Conservation (phyloP, 2,329 filamentous ascomycete species). For the Neofusicoccum sp. region DNA sequence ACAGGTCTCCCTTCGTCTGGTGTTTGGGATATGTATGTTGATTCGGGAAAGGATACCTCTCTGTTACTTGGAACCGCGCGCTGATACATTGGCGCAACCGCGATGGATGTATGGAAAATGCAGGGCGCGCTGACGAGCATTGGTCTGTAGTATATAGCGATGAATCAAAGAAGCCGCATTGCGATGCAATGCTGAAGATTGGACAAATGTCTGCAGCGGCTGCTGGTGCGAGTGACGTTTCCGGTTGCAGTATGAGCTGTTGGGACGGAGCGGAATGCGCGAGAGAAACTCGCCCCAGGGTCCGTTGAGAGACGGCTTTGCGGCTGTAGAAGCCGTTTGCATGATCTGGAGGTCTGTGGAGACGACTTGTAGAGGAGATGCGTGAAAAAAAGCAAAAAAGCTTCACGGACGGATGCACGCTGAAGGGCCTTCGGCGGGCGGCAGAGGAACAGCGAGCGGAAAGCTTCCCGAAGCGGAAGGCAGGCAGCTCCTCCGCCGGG, state of each 20-base stretch:
- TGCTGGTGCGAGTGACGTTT: no score
- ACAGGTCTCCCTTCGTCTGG: background rate
- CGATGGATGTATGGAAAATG: background rate
- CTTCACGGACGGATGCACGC: no score
- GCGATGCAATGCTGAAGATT: background rate
- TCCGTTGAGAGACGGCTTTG: no score
- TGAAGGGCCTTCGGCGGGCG: background rate
- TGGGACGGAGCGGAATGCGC: no score
- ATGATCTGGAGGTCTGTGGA: no score
- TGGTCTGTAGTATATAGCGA: constrained; percentile 11
- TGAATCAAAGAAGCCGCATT: constrained; percentile 1
- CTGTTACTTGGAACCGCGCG: background rate
- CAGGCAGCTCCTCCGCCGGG: background rate
- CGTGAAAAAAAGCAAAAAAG: no score
- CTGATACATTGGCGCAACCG: background rate
- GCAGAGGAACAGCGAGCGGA: background rate
- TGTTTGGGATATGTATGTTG: background rate
- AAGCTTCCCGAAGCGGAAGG: constrained; percentile 8
- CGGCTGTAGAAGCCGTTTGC: no score
- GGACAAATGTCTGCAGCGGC: no score
- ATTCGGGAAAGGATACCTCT: background rate
- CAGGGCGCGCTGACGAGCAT: no score
- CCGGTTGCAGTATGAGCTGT: no score
- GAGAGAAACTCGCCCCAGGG: no score
- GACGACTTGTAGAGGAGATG: no score